A percentile compares a stretch with the other conserved stretches of the same genome.
These are phyloP conservation scores for Erodium texanum DNA, from an alignment of 441 rosid species.

Conservation along the genomic window DNA sequence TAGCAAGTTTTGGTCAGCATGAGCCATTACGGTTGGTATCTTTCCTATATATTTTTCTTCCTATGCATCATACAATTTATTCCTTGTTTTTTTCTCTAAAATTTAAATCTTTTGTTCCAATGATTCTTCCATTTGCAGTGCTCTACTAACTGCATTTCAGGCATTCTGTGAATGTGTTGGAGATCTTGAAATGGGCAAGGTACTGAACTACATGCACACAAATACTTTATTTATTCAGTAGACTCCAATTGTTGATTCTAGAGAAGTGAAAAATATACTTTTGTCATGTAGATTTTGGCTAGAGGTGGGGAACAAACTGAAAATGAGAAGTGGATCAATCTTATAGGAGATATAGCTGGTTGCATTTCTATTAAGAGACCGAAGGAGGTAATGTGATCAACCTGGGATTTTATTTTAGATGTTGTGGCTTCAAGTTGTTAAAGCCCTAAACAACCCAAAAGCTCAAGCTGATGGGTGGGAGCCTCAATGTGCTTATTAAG, in stretches of 20 bases:
- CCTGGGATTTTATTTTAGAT: conserved; percentile 6
- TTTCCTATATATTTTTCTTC: neutral
- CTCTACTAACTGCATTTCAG: conserved; percentile 81
- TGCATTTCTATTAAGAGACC: conserved; percentile 97
- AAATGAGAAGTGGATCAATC: conserved; percentile 89
- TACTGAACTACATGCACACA: conserved; percentile 22
- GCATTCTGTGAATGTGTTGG: conserved; percentile 99
- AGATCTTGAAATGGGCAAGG: conserved; percentile 99
- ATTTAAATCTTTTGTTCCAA: conserved; percentile 5
- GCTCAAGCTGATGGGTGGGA: too few species aligned
- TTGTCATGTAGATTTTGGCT: conserved; percentile 65
- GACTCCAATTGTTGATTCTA: conserved; percentile 12
- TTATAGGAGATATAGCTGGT: conserved; percentile 82
- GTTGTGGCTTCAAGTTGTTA: conserved; percentile 9
- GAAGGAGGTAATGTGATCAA: conserved; percentile 55
- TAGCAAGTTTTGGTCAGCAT: conserved; percentile 72
- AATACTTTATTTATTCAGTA: conserved; percentile 9
- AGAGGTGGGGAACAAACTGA: conserved; percentile 80
- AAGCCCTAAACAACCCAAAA: neutral
- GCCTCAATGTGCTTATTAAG: too few species aligned
- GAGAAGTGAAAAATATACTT: conserved; percentile 3
- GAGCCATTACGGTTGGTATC: conserved; percentile 71
- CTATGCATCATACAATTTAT: conserved; percentile 6
- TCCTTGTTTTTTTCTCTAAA: conserved; percentile 1
- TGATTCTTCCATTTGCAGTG: conserved; percentile 43